A percentile compares a stretch with the other conserved stretches of the same genome.
Evolutionary conservation across 176 grass and related monocot genomes (phyloP).

Genomic region (Secale cereale): DNA sequence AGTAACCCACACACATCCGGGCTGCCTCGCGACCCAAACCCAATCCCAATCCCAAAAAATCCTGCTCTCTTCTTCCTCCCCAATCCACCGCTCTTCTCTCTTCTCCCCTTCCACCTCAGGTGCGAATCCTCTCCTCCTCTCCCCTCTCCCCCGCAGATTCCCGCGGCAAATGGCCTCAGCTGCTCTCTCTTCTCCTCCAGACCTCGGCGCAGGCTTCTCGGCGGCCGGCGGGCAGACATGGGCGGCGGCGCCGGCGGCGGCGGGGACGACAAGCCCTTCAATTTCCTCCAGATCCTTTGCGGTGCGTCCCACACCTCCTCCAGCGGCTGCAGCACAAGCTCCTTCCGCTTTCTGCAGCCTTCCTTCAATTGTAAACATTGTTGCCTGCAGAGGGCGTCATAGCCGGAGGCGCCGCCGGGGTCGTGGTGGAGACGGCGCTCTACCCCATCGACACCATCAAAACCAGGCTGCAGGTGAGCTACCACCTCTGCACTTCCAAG

Average conservation of each 20-base stretch:
- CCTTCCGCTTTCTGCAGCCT: neutral
- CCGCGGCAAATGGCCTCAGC: neutral
- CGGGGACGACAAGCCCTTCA: constrained; percentile 37
- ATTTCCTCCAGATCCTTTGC: constrained; percentile 45
- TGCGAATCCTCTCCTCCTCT: neutral
- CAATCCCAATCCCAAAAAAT: too few relatives aligned
- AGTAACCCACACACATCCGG: too few relatives aligned
- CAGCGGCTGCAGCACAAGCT: neutral
- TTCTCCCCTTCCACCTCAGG: neutral
- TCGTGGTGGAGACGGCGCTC: constrained; percentile 78
- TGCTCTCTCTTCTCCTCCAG: too few relatives aligned
- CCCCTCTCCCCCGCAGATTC: neutral
- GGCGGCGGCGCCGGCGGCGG: neutral
- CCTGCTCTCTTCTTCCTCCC: too few relatives aligned
- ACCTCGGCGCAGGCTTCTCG: too few relatives aligned
- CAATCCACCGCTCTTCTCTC: too few relatives aligned
- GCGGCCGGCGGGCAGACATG: constrained; percentile 8
- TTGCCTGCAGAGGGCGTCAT: constrained; percentile 66
- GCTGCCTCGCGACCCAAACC: too few relatives aligned
- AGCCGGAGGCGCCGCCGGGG: constrained; percentile 85
- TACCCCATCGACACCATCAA: constrained; percentile 96
- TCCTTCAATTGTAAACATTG: too few relatives aligned
- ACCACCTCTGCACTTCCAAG: neutral
- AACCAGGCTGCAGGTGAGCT: constrained; percentile 76
- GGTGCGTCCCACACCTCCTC: constrained; percentile 4